Conservation (phyloP, 257 asterid species). For the Penstemon newberryi region DNA sequence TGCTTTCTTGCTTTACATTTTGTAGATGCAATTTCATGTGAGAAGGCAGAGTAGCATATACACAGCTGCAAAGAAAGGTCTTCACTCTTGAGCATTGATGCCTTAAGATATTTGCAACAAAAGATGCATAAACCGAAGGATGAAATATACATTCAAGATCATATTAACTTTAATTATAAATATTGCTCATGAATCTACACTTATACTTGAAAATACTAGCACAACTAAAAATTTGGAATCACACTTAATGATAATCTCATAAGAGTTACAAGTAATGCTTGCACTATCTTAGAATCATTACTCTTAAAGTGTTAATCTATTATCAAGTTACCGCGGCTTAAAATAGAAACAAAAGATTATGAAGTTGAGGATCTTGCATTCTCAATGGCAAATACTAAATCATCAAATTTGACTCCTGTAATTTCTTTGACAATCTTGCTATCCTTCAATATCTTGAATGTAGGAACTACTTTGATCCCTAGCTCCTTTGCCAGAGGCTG, state of each 20-base stretch:
- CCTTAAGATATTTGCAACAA: neutral
- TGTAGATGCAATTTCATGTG: neutral
- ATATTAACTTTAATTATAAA: neutral
- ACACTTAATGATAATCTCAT: too few species aligned
- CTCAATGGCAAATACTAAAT: conserved; percentile 66
- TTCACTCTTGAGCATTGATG: neutral
- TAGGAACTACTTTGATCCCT: conserved; percentile 89
- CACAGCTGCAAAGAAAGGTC: neutral
- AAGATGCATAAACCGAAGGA: neutral
- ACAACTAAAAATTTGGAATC: neutral
- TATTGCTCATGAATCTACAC: neutral
- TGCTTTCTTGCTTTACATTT: too few species aligned
- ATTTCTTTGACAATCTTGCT: conserved; percentile 73
- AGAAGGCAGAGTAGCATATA: neutral
- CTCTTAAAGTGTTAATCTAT: conserved; percentile 25
- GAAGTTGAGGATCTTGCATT: conserved; percentile 42
- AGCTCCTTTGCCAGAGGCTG: conserved; percentile 89
- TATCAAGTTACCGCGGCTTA: conserved; percentile 34
- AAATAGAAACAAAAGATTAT: conserved; percentile 1
- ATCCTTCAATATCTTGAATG: conserved; percentile 79
- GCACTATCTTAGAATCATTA: too few species aligned
- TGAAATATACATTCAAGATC: neutral
- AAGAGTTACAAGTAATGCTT: too few species aligned
- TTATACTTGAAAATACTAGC: neutral
- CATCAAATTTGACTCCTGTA: conserved; percentile 78